Percentiles rank a stretch among this genome's conserved stretches.
Conservation (phyloP, 768 basidiomycete genomes). For the Pleurotus pulmonarius region DNA sequence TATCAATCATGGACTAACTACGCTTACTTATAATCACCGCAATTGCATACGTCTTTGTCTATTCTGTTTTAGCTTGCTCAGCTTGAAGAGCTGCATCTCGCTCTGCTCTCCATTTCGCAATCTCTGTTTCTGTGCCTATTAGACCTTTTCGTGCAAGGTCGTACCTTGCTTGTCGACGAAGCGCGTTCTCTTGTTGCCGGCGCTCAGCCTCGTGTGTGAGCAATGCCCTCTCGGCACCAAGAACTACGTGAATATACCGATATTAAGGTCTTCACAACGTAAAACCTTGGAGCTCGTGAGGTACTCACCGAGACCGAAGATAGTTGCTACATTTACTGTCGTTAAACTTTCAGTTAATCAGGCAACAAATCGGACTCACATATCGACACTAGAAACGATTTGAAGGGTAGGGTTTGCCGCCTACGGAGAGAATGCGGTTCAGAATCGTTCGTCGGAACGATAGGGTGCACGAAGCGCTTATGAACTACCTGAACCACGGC, state of each 20-base stretch:
- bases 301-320: constrained; percentile 9
- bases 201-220: constrained; percentile 64
- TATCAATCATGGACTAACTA: constrained; percentile 2
- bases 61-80: not conserved
- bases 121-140: constrained; percentile 80
- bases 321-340: constrained; percentile 28
- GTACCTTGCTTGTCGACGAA: constrained; percentile 70
- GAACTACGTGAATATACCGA: constrained; percentile 50
- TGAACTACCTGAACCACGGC: constrained; percentile 61
- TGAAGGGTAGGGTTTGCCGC: constrained; percentile 78
- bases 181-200: constrained; percentile 61
- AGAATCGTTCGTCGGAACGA: not conserved
- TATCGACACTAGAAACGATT: constrained; percentile 71
- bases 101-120: constrained; percentile 71
- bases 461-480: constrained; percentile 10
- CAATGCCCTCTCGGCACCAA: constrained; percentile 75
- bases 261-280: constrained; percentile 18
- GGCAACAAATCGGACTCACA: constrained; percentile 42
- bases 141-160: constrained; percentile 74
- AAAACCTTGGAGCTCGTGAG: too few relatives aligned
- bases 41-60: not conserved
- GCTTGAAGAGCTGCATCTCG: constrained; percentile 17
- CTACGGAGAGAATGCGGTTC: constrained; percentile 29
- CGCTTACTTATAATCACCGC: not conserved
- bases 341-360: not conserved